Percentiles rank a stretch among this genome's conserved stretches.
Evolutionary conservation across 2,329 filamentous ascomycete species (phyloP).

Genomic region (Sphaceloma murrayae): DNA sequence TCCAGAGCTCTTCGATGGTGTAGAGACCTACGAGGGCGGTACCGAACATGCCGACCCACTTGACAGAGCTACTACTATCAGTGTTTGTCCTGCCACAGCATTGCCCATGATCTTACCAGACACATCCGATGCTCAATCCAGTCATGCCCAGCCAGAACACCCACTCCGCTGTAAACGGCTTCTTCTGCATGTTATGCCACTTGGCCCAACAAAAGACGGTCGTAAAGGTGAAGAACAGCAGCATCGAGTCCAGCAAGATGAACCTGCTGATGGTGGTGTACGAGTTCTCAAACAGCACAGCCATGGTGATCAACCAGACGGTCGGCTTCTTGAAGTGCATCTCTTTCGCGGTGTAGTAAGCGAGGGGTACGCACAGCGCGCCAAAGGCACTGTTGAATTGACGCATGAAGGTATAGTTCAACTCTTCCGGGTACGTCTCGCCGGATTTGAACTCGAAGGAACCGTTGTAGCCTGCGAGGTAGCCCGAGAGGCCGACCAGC

Average conservation of each 20-base stretch:
- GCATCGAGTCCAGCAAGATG: constrained; percentile 96
- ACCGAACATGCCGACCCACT: constrained; percentile 93
- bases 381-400: constrained; percentile 95
- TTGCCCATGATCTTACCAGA: constrained; percentile 43
- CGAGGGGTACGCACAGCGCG: constrained; percentile 81
- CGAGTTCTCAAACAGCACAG: constrained; percentile 98
- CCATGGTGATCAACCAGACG: constrained; percentile 90
- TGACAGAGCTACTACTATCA: constrained; percentile 58
- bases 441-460: constrained; percentile 99
- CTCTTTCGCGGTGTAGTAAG: constrained; percentile 90
- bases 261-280: constrained; percentile 98
- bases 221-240: constrained; percentile 96
- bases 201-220: constrained; percentile 96
- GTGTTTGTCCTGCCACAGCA: neutral
- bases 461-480: constrained; percentile 94
- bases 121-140: constrained; percentile 90
- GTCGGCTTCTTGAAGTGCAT: constrained; percentile 76
- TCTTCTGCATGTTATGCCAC: constrained; percentile 79
- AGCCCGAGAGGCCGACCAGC: constrained; percentile 91
- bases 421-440: constrained; percentile 83
- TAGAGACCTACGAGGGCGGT: constrained; percentile 92
- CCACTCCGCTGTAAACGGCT: constrained; percentile 86
- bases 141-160: constrained; percentile 90
- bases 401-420: constrained; percentile 98
- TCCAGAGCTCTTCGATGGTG: constrained; percentile 93